phyloP scores from a whole-genome alignment of 1,139 yeast genomes.

The Candida sp. region DNA sequence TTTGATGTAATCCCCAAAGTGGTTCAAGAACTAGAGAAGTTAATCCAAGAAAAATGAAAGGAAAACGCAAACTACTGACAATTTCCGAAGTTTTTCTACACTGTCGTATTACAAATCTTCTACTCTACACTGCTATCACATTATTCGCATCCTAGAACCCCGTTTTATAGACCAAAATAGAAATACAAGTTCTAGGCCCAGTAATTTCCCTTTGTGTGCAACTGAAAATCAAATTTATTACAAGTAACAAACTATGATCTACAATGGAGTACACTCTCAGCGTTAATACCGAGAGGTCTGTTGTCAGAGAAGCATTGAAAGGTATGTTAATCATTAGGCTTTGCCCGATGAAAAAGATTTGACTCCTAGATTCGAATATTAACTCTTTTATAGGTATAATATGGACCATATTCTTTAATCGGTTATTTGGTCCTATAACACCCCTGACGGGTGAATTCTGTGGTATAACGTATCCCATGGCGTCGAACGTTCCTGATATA shows the following conservation, averaged over 20 bases:
- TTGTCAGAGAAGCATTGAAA: conserved; percentile 40
- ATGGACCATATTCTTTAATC: conserved; percentile 66
- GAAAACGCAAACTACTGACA: conserved; percentile 1
- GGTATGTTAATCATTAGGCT: conserved; percentile 26
- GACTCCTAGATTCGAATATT: conserved; percentile 8
- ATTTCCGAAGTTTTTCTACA: too few relatives aligned
- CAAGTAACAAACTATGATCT: background rate
- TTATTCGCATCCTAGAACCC: too few relatives aligned
- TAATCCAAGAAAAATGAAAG: conserved; percentile 14
- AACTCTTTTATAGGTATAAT: conserved; percentile 44
- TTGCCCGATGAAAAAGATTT: too few relatives aligned
- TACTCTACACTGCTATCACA: too few relatives aligned
- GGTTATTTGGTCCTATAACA: conserved; percentile 64
- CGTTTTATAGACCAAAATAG: too few relatives aligned
- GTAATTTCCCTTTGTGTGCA: background rate
- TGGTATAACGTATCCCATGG: conserved; percentile 44
- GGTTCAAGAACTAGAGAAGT: conserved; percentile 28
- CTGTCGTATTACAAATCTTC: too few relatives aligned
- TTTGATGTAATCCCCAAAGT: conserved; percentile 38
- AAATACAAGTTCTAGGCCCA: too few relatives aligned
- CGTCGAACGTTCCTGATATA: conserved; percentile 37
- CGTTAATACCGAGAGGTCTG: conserved; percentile 40
- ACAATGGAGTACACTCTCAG: conserved; percentile 37
- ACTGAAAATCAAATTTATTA: background rate
- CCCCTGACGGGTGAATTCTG: conserved; percentile 50